Conservation (phyloP, 2,329 filamentous ascomycete genomes). For the Exophiala sp. region DNA sequence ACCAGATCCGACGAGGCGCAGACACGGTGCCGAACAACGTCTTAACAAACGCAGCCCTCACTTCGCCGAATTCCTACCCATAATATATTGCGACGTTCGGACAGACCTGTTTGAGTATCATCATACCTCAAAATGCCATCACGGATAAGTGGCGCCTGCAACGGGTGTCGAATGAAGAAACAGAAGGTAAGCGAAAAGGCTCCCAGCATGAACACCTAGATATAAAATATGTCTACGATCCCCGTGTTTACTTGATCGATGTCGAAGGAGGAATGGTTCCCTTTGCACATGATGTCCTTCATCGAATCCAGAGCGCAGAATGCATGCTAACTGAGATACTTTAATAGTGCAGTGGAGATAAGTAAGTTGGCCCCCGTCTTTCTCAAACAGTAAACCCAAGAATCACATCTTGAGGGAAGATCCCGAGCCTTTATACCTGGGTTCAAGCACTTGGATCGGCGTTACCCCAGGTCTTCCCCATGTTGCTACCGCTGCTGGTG, state of each 20-base stretch:
- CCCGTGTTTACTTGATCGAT: too few relatives aligned
- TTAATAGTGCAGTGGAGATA: slow-evolving; percentile 37
- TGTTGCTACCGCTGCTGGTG: background rate
- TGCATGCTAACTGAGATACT: background rate
- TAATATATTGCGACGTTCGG: background rate
- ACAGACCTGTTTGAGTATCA: background rate
- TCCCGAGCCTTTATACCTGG: slow-evolving; percentile 10
- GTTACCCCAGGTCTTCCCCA: slow-evolving; percentile 15
- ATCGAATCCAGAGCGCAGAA: background rate
- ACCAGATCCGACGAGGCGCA: too few relatives aligned
- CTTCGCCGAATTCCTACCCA: background rate
- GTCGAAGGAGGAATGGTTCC: too few relatives aligned
- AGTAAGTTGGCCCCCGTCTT: slow-evolving; percentile 29
- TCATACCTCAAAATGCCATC: slow-evolving; percentile 29
- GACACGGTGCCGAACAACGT: background rate
- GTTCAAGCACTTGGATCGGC: background rate
- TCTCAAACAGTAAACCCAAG: background rate
- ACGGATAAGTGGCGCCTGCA: slow-evolving; percentile 39
- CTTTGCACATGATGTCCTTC: background rate
- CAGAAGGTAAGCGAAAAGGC: slow-evolving; percentile 35
- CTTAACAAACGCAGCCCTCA: background rate
- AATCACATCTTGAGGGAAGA: background rate
- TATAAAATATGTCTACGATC: too few relatives aligned
- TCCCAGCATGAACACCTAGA: background rate
- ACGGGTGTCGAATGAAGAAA: slow-evolving; percentile 39